Percentiles rank a stretch among this genome's conserved stretches.
These are phyloP conservation scores for Elongisporangium prolatum DNA, from an alignment of 352 stramenopile species.

Conservation along the genomic window DNA sequence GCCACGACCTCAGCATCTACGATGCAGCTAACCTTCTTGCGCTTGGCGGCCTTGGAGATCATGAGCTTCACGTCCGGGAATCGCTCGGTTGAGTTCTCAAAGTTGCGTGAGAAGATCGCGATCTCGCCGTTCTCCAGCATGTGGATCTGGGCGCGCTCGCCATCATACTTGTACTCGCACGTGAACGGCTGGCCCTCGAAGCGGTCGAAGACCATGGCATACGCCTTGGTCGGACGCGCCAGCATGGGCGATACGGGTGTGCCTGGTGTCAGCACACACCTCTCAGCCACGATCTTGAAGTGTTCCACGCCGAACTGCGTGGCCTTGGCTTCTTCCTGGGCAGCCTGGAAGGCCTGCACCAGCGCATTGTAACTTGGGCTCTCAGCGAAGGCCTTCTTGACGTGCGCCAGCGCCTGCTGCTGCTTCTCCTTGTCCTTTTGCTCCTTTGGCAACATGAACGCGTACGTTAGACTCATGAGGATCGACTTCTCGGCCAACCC, in stretches of 20 bases:
- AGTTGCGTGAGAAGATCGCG: slow-evolving; percentile 98
- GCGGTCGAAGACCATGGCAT: slow-evolving; percentile 96
- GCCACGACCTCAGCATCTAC: slow-evolving; percentile 99
- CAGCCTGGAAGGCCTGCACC: slow-evolving; percentile 82
- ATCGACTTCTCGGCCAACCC: slow-evolving; percentile 97
- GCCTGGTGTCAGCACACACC: slow-evolving; percentile 93
- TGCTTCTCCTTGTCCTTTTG: slow-evolving; percentile 81
- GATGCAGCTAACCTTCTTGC: slow-evolving; percentile 86
- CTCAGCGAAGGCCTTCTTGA: slow-evolving; percentile 99
- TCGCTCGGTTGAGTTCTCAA: slow-evolving; percentile 97
- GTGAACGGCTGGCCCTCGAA: slow-evolving; percentile 96
- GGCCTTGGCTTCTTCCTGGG: slow-evolving; percentile 36
- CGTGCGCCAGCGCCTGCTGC: slow-evolving; percentile 84
- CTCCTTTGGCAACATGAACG: slow-evolving; percentile 89
- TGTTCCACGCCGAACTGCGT: not conserved
- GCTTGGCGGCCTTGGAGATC: slow-evolving; percentile 57
- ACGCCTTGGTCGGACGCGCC: slow-evolving; percentile 96
- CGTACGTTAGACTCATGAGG: slow-evolving; percentile 95
- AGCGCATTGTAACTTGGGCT: slow-evolving; percentile 96
- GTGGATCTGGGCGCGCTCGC: slow-evolving; percentile 96
- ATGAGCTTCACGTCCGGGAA: slow-evolving; percentile 91
- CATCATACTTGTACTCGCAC: slow-evolving; percentile 99
- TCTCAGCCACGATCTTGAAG: slow-evolving; percentile 25
- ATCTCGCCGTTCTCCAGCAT: slow-evolving; percentile 86
- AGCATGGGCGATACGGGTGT: slow-evolving; percentile 99